Evolutionary conservation across 176 grass and related monocot species (phyloP).

Genomic region (Rhipidocladum racemiflorum): DNA sequence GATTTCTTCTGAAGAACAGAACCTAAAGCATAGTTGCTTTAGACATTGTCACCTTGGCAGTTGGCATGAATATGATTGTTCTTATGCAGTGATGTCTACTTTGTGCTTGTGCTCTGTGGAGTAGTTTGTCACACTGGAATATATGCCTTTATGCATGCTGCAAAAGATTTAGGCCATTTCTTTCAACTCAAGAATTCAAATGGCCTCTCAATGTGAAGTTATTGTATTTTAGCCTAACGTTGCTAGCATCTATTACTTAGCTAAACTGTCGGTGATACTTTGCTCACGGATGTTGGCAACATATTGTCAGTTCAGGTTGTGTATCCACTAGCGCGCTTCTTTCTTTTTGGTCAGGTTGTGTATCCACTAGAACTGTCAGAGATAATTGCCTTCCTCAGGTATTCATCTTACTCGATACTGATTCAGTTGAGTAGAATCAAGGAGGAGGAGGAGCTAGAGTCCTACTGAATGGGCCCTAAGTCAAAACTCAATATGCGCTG

Average conservation of each 20-base stretch:
- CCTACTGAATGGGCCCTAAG: no score
- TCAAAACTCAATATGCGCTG: no score
- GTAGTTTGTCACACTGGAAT: background rate
- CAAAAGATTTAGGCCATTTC: background rate
- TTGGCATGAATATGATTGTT: background rate
- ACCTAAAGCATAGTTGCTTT: conserved; percentile 23
- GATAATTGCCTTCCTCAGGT: no score
- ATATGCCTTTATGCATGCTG: background rate
- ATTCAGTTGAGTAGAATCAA: no score
- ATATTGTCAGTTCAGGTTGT: no score
- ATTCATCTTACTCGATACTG: no score
- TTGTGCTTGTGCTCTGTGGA: background rate
- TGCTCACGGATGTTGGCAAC: no score
- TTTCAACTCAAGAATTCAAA: background rate
- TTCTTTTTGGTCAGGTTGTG: no score
- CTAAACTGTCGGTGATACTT: no score
- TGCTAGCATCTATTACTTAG: background rate
- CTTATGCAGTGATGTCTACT: background rate
- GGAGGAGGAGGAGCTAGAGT: no score
- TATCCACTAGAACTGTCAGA: no score
- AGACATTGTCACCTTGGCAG: background rate
- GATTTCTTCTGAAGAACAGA: background rate
- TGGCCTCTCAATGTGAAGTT: background rate
- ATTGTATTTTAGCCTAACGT: background rate
- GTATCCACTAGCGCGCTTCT: no score